Conservation (phyloP, 345 rosid genomes). For the Dovyalis caffra region DNA sequence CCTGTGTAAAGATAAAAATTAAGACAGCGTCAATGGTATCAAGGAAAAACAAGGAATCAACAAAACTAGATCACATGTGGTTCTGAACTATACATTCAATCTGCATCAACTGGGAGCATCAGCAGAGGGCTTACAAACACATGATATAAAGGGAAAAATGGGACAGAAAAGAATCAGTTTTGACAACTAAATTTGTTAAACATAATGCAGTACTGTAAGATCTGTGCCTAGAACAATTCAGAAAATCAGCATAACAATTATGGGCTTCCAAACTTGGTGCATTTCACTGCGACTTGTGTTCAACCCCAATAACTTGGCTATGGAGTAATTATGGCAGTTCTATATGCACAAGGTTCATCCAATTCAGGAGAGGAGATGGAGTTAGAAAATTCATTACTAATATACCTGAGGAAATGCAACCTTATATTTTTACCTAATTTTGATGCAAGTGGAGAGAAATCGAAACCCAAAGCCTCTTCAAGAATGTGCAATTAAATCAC, state of each 20-base stretch:
- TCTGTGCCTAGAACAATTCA: neutral
- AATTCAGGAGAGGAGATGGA: too few species aligned
- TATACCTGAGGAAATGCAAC: too few species aligned
- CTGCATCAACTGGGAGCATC: too few species aligned
- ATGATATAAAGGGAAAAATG: neutral
- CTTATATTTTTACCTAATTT: too few species aligned
- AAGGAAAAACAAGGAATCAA: neutral
- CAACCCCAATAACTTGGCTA: neutral
- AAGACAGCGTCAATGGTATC: neutral
- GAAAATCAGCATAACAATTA: neutral
- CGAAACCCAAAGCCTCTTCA: too few species aligned
- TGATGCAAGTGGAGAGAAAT: too few species aligned
- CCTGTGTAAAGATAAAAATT: slow-evolving; percentile 17
- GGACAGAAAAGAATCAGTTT: neutral
- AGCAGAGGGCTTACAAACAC: too few species aligned
- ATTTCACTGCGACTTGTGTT: neutral
- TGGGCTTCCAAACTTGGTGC: neutral
- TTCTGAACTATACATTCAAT: too few species aligned
- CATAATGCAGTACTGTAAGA: neutral
- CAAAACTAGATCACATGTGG: too few species aligned
- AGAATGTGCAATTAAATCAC: too few species aligned
- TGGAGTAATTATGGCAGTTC: neutral
- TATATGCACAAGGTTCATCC: too few species aligned
- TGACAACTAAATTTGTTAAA: neutral
- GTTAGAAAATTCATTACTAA: too few species aligned